These are phyloP conservation scores for Pterocarpus santalinus DNA, from an alignment of 306 rosid species.

Conservation along the genomic window DNA sequence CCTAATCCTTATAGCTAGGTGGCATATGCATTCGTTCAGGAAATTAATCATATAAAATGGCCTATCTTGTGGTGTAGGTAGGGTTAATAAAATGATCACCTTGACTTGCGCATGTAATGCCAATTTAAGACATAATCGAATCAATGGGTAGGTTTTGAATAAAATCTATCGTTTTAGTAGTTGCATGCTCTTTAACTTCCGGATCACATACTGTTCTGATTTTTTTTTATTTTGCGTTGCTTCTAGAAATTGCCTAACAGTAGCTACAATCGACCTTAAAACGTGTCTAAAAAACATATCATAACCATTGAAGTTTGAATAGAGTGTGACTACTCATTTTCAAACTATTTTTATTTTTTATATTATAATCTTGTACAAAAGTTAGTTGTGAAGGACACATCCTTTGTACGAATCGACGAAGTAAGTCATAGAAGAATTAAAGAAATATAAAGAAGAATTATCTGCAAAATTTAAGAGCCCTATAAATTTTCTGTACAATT, in stretches of 20 bases:
- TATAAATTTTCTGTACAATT: not conserved
- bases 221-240: not conserved
- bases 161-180: conserved; percentile 38
- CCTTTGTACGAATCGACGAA: not conserved
- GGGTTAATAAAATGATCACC: conserved; percentile 52
- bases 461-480: not conserved
- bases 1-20: conserved; percentile 48
- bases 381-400: not conserved
- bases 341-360: not conserved
- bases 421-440: not conserved
- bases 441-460: not conserved
- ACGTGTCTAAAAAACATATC: no score
- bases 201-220: not conserved
- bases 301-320: no score
- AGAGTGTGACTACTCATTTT: not conserved
- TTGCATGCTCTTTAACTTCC: conserved; percentile 46
- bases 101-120: conserved; percentile 61
- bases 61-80: conserved; percentile 46
- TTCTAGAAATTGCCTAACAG: not conserved
- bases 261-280: no score
- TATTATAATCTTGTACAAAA: not conserved
- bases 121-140: conserved; percentile 44
- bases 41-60: conserved; percentile 44
- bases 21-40: conserved; percentile 28
- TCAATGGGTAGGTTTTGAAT: conserved; percentile 48